phyloP scores from a whole-genome alignment of 1,139 yeast genomes.

The Kurtzmaniella quercitrusa region DNA sequence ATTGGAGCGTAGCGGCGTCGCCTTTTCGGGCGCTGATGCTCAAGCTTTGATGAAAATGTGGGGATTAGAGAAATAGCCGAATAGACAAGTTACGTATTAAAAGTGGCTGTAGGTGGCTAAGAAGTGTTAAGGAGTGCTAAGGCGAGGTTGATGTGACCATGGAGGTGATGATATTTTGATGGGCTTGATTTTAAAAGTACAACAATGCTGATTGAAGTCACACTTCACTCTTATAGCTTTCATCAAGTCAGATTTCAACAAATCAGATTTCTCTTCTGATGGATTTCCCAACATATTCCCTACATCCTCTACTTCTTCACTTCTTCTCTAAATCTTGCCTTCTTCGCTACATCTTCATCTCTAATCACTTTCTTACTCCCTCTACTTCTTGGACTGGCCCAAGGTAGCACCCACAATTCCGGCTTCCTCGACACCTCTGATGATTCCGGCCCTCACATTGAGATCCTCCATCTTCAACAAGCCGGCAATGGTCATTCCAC shows the following conservation, averaged over 20 bases:
- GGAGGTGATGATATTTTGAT: no score
- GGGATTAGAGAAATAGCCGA: conserved; percentile 12
- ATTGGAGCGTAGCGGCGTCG: conserved; percentile 30
- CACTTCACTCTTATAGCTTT: no score
- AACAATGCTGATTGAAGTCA: no score
- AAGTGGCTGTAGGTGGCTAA: not conserved
- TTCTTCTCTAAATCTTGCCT: no score
- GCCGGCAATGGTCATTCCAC: conserved; percentile 97
- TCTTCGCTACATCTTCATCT: not conserved
- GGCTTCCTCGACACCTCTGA: conserved; percentile 88
- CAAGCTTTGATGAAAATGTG: conserved; percentile 24
- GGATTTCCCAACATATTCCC: no score
- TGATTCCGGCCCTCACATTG: conserved; percentile 81
- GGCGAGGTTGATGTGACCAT: no score
- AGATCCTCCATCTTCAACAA: conserved; percentile 87
- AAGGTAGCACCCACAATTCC: conserved; percentile 77
- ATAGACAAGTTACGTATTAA: no score
- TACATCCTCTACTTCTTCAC: no score
- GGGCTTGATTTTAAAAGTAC: no score
- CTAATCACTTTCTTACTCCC: not conserved
- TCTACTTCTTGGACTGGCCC: conserved; percentile 52
- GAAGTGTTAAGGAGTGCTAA: no score
- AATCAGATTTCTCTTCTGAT: no score
- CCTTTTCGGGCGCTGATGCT: conserved; percentile 31
- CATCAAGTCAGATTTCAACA: no score